Conservation (phyloP, 441 rosid genomes). For the Adansonia grandidieri region DNA sequence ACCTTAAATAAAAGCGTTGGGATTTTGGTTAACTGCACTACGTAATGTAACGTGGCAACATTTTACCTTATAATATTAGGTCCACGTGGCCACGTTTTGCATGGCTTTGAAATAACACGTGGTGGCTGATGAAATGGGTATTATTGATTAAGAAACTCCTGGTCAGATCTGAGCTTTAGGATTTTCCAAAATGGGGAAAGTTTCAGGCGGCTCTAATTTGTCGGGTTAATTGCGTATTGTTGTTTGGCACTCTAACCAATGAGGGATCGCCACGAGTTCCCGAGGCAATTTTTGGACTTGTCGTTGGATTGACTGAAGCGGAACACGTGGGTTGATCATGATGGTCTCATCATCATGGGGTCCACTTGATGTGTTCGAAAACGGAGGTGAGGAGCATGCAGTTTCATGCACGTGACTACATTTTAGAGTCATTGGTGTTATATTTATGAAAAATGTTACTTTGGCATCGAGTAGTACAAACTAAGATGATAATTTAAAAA, state of each 20-base stretch:
- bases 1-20: not conserved
- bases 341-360: not conserved
- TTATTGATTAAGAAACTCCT: not conserved
- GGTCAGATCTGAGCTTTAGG: not conserved
- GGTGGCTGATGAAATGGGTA: not conserved
- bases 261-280: not conserved
- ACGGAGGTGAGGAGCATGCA: not conserved
- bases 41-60: slow-evolving; percentile 35
- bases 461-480: too few relatives aligned
- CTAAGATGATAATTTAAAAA: too few relatives aligned
- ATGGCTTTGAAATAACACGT: not conserved
- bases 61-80: not conserved
- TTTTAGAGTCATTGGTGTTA: not conserved
- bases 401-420: slow-evolving; percentile 14
- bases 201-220: not conserved
- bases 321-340: slow-evolving; percentile 4
- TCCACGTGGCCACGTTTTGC: slow-evolving; percentile 7
- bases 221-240: slow-evolving; percentile 22
- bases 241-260: slow-evolving; percentile 16
- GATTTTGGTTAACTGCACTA: slow-evolving; percentile 11
- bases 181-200: not conserved
- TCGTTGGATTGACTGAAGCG: not conserved
- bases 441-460: too few relatives aligned
- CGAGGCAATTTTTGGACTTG: too few relatives aligned
- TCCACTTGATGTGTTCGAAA: not conserved